Evolutionary conservation across 257 asterid genomes (phyloP).

Genomic region (Forsythia suspensa): DNA sequence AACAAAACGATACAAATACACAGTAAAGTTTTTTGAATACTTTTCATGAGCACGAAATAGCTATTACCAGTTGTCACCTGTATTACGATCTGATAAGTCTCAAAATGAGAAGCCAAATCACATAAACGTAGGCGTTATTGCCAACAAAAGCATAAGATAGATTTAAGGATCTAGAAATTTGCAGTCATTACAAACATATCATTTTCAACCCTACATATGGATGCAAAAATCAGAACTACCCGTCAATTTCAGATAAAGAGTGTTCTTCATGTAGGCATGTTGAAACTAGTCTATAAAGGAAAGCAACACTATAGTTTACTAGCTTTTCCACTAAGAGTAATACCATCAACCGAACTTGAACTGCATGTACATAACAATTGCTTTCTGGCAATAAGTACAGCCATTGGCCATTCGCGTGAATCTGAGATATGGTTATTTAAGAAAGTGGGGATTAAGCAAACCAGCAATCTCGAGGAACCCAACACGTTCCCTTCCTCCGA

Average conservation of each 20-base stretch:
- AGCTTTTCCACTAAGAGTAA: background rate
- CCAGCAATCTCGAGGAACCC: slow-evolving; percentile 98
- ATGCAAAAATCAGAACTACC: slow-evolving; percentile 30
- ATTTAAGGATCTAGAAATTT: background rate
- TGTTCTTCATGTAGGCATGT: background rate
- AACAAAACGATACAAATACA: too few relatives aligned
- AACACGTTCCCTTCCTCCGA: slow-evolving; percentile 67
- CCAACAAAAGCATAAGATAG: background rate
- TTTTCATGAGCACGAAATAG: too few relatives aligned
- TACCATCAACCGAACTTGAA: background rate
- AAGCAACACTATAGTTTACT: background rate
- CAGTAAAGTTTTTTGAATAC: too few relatives aligned
- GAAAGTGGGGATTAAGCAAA: slow-evolving; percentile 82
- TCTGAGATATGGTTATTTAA: slow-evolving; percentile 28
- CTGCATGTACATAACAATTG: slow-evolving; percentile 31
- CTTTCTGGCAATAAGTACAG: slow-evolving; percentile 20
- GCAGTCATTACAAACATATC: slow-evolving; percentile 23
- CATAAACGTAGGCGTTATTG: background rate
- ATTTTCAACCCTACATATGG: slow-evolving; percentile 20
- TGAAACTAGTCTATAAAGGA: background rate
- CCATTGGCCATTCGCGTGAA: background rate
- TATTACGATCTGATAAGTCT: too few relatives aligned
- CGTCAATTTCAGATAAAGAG: slow-evolving; percentile 1
- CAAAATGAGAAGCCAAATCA: too few relatives aligned
- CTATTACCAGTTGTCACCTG: too few relatives aligned